Conservation (phyloP, 305 asterid species). For the Fraxinus nigra region DNA sequence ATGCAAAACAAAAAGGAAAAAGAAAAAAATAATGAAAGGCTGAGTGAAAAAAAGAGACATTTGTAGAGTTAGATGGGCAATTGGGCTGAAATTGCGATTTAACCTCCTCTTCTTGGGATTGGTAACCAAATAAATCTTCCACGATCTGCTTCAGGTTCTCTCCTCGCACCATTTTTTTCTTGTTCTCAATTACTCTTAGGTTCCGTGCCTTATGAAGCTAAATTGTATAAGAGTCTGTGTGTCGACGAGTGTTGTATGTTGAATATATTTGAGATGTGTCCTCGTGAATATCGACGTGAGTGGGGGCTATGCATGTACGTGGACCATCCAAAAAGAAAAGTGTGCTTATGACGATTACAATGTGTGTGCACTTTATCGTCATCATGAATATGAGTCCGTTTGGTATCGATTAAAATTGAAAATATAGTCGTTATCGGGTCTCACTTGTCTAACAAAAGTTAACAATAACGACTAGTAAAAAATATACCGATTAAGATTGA, state of each 20-base stretch:
- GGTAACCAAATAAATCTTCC: background rate
- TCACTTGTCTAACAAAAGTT: no score
- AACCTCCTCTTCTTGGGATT: background rate
- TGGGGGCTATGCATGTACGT: background rate
- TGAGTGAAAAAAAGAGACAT: background rate
- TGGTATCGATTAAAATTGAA: no score
- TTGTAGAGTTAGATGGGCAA: background rate
- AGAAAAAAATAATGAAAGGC: background rate
- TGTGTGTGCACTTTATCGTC: background rate
- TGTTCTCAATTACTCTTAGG: background rate
- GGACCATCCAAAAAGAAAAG: background rate
- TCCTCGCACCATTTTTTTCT: background rate
- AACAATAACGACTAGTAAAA: no score
- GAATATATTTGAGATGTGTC: background rate
- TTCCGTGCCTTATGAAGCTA: background rate
- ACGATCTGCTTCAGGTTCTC: background rate
- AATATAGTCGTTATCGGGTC: no score
- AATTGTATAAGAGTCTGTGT: background rate
- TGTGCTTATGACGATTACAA: background rate
- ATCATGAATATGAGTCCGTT: background rate
- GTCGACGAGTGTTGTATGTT: background rate
- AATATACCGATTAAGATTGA: no score
- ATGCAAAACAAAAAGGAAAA: no score
- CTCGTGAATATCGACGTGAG: background rate
- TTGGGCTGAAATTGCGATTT: background rate